Base-by-base conservation (phyloP, 768 basidiomycete genomes). In the Coprinopsis strossmayeri region DNA sequence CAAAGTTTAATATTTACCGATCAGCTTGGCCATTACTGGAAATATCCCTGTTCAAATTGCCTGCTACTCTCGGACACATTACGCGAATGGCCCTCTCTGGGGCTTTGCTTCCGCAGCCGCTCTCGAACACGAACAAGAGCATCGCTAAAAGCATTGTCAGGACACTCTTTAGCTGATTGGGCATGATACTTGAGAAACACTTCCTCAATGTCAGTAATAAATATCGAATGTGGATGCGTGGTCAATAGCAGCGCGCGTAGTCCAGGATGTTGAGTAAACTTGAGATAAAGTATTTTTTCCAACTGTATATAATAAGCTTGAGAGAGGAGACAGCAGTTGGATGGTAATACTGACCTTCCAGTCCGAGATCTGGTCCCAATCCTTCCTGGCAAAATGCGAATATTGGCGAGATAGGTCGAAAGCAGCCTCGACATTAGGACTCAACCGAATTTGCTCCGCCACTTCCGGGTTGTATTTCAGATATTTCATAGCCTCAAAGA, bases 401-500 rank as follows among this genome's bases (percentile, higher is more conserved):
- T 56, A 54, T 25, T 47, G 46, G 3, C 55, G 49, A 5, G 59
- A 59, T 12, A 68, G 45, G 0, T 53, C 54, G 48, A 62, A 64
- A 1, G 71, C 61, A 1, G 65, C 61, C 3, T 44, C 50, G 13
- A 64, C 53, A 34, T 66, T 56, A 20, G 47, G 32, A 42, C 62
- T 62, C 2, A 10, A 23, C n/a, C 81, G 68, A 48, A 87, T 79
- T 17, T 58, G 56, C 46, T 82, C 77, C 13, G 77, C 76, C 13
- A 81, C 50, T 1, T 72, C 70, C 0, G 72, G 74, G 1, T 66
- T 64, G 20, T 66, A 60, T 2, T 68, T 65, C 28, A 76, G 51
- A 59, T 77, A 87, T 60, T 81, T 82, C 59, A 81, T 66, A 12
- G 83, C 84, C 61, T 87, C 82, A 38, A 76, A 72, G 20, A 87